These are phyloP conservation scores for Paxillus rubicundulus DNA, from an alignment of 768 basidiomycete genomes.

Conservation along the genomic window DNA sequence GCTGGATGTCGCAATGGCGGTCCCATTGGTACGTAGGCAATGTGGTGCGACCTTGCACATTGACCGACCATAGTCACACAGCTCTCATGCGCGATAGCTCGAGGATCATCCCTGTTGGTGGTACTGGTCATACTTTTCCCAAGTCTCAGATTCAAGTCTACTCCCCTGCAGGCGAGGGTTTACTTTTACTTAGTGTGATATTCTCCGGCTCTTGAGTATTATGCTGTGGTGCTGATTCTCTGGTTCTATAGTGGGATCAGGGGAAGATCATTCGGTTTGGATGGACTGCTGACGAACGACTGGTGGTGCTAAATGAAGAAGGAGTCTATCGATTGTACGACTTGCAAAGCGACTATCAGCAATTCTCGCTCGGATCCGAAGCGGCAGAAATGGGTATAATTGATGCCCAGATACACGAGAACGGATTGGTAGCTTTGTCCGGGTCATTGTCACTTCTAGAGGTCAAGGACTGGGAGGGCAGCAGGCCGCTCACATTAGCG, in stretches of 20 bases:
- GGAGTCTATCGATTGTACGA: constrained; percentile 90
- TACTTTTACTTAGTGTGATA: constrained; percentile 72
- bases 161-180: constrained; percentile 77
- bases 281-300: constrained; percentile 78
- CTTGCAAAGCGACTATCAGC: constrained; percentile 80
- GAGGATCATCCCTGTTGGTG: constrained; percentile 73
- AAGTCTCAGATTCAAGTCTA: constrained; percentile 87
- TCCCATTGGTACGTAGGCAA: constrained; percentile 65
- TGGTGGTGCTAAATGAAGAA: constrained; percentile 88
- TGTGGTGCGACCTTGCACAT: constrained; percentile 1
- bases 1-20: constrained; percentile 86
- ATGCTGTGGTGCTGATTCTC: constrained; percentile 10
- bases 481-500: constrained; percentile 66
- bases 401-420: constrained; percentile 83
- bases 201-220: constrained; percentile 4
- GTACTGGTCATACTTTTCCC: constrained; percentile 50
- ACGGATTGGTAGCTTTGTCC: constrained; percentile 83
- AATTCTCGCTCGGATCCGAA: constrained; percentile 81
- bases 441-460: constrained; percentile 75
- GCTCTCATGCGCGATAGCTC: constrained; percentile 85
- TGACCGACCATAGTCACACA: constrained; percentile 28
- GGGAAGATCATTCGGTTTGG: constrained; percentile 78
- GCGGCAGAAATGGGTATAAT: constrained; percentile 80
- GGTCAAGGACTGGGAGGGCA: constrained; percentile 86
- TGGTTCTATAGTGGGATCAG: constrained; percentile 79